A percentile compares a stretch with the other conserved stretches of the same genome.
Evolutionary conservation across 371 early-diverging fungal species (phyloP).

Genomic region (Globomyces sp.): DNA sequence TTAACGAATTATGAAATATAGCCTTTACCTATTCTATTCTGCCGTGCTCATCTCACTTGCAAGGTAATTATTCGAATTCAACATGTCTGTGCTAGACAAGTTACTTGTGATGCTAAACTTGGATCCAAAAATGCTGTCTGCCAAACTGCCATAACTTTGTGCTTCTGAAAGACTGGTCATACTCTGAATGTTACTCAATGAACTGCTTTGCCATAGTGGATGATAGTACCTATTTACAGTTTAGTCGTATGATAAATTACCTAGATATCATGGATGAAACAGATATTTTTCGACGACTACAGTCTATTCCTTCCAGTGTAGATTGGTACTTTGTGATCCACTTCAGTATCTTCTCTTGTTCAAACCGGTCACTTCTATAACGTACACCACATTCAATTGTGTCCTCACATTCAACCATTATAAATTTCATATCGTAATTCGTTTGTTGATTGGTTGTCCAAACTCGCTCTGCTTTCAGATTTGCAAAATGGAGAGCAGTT

Average conservation of each 20-base stretch:
- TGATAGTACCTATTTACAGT: conserved; percentile 13
- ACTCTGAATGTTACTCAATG: too few relatives aligned
- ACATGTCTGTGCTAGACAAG: neutral
- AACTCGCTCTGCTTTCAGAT: conserved; percentile 21
- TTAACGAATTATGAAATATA: too few relatives aligned
- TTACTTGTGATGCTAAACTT: neutral
- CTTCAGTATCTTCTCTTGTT: conserved; percentile 38
- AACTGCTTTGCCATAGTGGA: conserved; percentile 7
- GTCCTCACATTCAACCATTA: conserved; percentile 33
- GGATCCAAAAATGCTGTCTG: neutral
- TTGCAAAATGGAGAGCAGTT: neutral
- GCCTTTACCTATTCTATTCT: too few relatives aligned
- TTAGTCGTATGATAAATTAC: conserved; percentile 15
- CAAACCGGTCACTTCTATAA: conserved; percentile 32
- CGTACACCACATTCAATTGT: conserved; percentile 32
- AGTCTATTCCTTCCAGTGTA: conserved; percentile 45
- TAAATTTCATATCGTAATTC: conserved; percentile 38
- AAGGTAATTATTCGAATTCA: neutral
- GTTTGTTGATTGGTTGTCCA: conserved; percentile 33
- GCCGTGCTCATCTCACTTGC: too few relatives aligned
- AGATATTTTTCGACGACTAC: conserved; percentile 31
- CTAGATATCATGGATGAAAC: conserved; percentile 46
- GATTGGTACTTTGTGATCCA: conserved; percentile 45
- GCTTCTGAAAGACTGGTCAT: too few relatives aligned
- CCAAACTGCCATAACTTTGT: too few relatives aligned